A percentile compares a stretch with the other conserved stretches of the same genome.
These are phyloP conservation scores for Vigna mungo DNA, from an alignment of 306 rosid species.

Conservation along the genomic window DNA sequence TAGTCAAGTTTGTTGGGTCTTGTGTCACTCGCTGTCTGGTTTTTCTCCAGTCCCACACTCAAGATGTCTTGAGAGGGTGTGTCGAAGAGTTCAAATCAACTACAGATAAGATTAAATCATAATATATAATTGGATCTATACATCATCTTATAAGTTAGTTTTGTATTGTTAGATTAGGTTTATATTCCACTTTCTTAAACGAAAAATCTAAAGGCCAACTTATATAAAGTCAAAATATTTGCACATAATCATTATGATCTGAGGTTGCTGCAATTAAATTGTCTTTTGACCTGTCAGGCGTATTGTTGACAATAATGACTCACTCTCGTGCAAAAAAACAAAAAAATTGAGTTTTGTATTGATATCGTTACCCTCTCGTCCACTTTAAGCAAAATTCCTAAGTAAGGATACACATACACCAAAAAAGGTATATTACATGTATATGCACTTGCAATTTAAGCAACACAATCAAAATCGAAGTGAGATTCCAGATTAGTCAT, in stretches of 20 bases:
- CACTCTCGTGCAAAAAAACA: not conserved
- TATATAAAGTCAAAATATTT: not conserved
- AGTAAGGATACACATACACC: not conserved
- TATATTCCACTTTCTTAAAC: too few relatives aligned
- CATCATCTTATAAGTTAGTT: too few relatives aligned
- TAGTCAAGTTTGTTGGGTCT: too few relatives aligned
- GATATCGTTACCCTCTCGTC: not conserved
- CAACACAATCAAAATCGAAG: conserved; percentile 1
- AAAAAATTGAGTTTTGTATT: not conserved
- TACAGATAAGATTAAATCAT: too few relatives aligned
- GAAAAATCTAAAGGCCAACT: not conserved
- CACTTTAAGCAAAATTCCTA: conserved; percentile 6
- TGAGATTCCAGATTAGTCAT: conserved; percentile 25
- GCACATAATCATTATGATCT: not conserved
- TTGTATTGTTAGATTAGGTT: too few relatives aligned
- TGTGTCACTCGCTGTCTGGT: too few relatives aligned
- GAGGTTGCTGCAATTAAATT: not conserved
- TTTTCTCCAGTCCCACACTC: too few relatives aligned
- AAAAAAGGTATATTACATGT: conserved; percentile 16
- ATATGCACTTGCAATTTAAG: conserved; percentile 14
- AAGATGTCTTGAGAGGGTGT: too few relatives aligned
- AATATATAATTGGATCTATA: too few relatives aligned
- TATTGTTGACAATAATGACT: not conserved
- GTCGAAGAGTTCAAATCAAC: too few relatives aligned
- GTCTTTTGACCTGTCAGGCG: conserved; percentile 13